phyloP scores from a whole-genome alignment of 441 rosid genomes.

The Erysimum pusillum region DNA sequence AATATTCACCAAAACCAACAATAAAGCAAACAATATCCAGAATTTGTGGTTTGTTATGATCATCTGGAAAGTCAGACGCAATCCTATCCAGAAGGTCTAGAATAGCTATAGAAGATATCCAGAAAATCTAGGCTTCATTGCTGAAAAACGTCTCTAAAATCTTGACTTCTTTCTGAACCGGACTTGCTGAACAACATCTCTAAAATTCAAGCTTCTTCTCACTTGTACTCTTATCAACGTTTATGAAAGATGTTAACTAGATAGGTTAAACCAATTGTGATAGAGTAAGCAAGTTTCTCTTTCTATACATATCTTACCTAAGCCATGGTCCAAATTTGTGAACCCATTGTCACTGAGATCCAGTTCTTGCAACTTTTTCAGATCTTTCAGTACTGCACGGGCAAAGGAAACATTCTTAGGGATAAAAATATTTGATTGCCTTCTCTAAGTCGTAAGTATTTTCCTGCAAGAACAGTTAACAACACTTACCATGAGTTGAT shows the following conservation, averaged over 20 bases:
- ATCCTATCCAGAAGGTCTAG: neutral
- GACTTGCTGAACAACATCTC: neutral
- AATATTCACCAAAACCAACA: slow-evolving; percentile 22
- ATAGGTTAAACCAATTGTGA: slow-evolving; percentile 2
- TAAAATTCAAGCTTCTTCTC: neutral
- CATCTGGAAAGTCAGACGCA: neutral
- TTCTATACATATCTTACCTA: slow-evolving; percentile 26
- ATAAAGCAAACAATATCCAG: neutral
- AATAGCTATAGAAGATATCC: neutral
- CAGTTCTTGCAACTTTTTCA: slow-evolving; percentile 39
- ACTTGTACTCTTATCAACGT: slow-evolving; percentile 2
- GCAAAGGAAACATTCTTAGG: slow-evolving; percentile 9
- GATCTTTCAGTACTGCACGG: slow-evolving; percentile 20
- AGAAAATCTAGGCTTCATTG: neutral
- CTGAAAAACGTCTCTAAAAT: neutral
- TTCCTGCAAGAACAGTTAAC: slow-evolving; percentile 15
- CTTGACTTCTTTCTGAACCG: neutral
- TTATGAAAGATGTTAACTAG: neutral
- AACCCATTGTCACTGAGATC: slow-evolving; percentile 36
- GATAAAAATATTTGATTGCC: neutral
- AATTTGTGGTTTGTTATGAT: neutral
- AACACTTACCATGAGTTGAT: slow-evolving; percentile 30
- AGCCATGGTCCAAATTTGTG: slow-evolving; percentile 13
- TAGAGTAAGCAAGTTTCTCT: slow-evolving; percentile 11
- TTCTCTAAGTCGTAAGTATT: neutral